Conservation (phyloP, 495 filamentous ascomycete genomes). For the Elaphomyces granulatus region DNA sequence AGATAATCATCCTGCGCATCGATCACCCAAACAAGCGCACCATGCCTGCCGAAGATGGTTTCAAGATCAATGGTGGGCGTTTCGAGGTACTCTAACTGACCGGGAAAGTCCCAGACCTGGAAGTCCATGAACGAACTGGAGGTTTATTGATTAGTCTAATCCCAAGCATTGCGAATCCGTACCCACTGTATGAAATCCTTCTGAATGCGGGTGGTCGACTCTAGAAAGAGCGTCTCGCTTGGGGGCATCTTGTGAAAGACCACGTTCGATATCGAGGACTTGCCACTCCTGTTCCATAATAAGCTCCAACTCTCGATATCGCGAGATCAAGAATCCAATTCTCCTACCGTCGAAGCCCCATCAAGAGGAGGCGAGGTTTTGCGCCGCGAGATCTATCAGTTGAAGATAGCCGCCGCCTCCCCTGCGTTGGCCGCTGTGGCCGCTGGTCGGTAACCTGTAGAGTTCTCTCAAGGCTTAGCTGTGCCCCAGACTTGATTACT, state of each 20-base stretch:
- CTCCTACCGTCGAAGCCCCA: constrained; percentile 83
- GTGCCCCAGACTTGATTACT: constrained; percentile 14
- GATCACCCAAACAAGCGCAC: constrained; percentile 94
- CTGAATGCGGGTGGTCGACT: constrained; percentile 83
- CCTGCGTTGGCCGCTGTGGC: constrained; percentile 11
- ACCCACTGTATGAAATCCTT: constrained; percentile 84
- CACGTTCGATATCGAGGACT: constrained; percentile 93
- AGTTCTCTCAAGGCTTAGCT: constrained; percentile 25
- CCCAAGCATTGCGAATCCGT: no score
- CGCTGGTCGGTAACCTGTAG: constrained; percentile 24
- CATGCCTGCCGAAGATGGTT: constrained; percentile 82
- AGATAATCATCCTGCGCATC: constrained; percentile 96
- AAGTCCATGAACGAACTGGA: constrained; percentile 94
- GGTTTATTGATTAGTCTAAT: background rate
- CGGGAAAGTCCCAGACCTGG: constrained; percentile 94
- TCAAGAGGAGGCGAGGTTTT: constrained; percentile 83
- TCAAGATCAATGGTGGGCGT: constrained; percentile 77
- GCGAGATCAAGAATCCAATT: background rate
- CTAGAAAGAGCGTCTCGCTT: constrained; percentile 84
- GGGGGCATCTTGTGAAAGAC: constrained; percentile 96
- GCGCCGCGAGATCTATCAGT: constrained; percentile 27
- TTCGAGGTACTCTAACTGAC: constrained; percentile 81
- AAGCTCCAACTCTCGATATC: background rate
- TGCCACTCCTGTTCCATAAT: constrained; percentile 59
- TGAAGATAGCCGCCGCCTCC: constrained; percentile 16